Evolutionary conservation across 192 early-diverging fungal species (phyloP), one percentile per base, ranked within the genome.

Genomic region (Rhizoclosmatium globosum): DNA sequence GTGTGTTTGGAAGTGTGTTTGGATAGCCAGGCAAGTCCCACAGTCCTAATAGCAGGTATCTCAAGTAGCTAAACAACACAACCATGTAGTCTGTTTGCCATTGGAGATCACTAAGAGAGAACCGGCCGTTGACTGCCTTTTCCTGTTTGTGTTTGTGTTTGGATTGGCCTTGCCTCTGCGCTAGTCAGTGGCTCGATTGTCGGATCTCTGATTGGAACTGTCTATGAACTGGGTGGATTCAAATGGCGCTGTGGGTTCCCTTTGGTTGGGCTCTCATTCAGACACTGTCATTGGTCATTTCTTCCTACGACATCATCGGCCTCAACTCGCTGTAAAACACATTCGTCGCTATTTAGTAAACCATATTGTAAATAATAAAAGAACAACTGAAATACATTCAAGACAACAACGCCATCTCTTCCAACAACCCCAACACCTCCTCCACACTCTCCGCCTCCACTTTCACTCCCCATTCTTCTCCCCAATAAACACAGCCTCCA

Each of bases 381-480:
- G 21, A 9, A 62, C 19, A 21, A 62, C 60, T 31, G 31, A 31
- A 31, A 31, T 31, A 31, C 31, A 31, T 31, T 31, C 31, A 31
- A 31, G 21, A 9, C 60, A 19, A 62, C 60, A 62, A 62, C 23
- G 4, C 64, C 23, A 80, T 11, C 58, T 80, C 79, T 44, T 80
- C 79, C 61, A 80, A 57, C 3, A 80, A 7, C 3, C 13, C 50
- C 44, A 80, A 47, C 6, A 80, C 79, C 6, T 21, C 42, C 17
- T 80, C 80, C n/a, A 82, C 44, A 9, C 47, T 44, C 43, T 78
- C 71, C 50, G 68, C 69, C 62, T 77, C 59, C 7, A 78, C 77
- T 17, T 31, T 53, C 58, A 59, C 71, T 79, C 81, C 77, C 82
- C 70, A 81, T 79, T 39, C 71, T 79, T 42, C 79, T 75, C 50